These are phyloP conservation scores for Hanseniaspora mollemarum DNA, from an alignment of 805 yeast species.

Conservation along the genomic window DNA sequence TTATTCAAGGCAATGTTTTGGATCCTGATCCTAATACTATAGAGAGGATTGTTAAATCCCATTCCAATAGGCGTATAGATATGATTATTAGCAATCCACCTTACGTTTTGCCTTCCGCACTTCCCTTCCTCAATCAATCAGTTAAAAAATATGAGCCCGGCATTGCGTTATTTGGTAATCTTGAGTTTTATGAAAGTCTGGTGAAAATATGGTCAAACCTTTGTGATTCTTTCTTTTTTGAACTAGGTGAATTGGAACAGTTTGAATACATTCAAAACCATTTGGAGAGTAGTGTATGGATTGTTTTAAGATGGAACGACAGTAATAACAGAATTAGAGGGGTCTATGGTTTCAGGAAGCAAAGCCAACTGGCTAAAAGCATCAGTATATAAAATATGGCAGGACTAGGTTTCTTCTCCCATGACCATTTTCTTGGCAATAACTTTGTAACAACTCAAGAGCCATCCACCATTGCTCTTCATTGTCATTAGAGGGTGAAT, in stretches of 20 bases:
- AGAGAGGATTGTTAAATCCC: background rate
- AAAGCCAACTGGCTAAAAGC: constrained; percentile 14
- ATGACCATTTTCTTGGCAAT: constrained; percentile 38
- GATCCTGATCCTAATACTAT: constrained; percentile 1
- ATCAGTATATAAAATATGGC: constrained; percentile 15
- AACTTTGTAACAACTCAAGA: constrained; percentile 69
- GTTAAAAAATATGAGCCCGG: constrained; percentile 66
- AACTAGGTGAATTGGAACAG: constrained; percentile 57
- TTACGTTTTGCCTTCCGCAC: constrained; percentile 37
- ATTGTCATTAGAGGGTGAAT: constrained; percentile 92
- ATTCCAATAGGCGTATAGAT: constrained; percentile 28
- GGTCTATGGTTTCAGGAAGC: constrained; percentile 48
- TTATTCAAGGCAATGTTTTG: background rate
- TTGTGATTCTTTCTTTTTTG: constrained; percentile 55
- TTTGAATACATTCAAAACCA: constrained; percentile 32
- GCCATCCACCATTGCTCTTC: constrained; percentile 83
- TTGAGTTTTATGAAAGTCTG: constrained; percentile 56
- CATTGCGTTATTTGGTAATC: constrained; percentile 66
- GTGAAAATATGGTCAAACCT: constrained; percentile 35
- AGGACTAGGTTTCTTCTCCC: background rate
- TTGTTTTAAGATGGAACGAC: constrained; percentile 39
- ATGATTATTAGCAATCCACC: constrained; percentile 85
- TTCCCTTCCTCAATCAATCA: constrained; percentile 39
- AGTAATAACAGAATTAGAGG: constrained; percentile 43
- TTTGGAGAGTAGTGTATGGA: constrained; percentile 35